Conservation (phyloP, 371 early-diverging fungal species). For the Actinomortierella ambigua region DNA sequence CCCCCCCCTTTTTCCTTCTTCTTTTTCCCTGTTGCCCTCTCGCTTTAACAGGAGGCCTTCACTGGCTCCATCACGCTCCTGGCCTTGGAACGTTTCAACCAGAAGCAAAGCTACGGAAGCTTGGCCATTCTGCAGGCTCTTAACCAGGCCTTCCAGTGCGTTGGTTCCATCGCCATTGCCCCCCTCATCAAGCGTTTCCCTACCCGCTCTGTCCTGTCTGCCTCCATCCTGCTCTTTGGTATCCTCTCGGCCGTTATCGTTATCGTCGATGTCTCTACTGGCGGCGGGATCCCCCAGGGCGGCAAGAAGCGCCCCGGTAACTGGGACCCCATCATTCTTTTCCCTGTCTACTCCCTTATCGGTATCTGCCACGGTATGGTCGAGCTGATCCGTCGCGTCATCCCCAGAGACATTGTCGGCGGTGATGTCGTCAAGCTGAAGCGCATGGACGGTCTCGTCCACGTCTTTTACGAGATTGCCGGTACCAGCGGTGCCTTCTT, state of each 20-base stretch:
- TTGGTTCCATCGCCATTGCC: slow-evolving; percentile 54
- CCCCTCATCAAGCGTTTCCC: slow-evolving; percentile 52
- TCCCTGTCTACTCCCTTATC: slow-evolving; percentile 47
- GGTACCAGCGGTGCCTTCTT: slow-evolving; percentile 60
- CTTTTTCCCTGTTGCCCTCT: too few species aligned
- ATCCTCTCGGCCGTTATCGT: slow-evolving; percentile 47
- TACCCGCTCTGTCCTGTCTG: slow-evolving; percentile 46
- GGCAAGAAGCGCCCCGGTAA: slow-evolving; percentile 18
- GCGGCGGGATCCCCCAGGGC: slow-evolving; percentile 39
- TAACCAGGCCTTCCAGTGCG: slow-evolving; percentile 50
- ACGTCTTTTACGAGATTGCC: slow-evolving; percentile 58
- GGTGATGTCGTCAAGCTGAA: slow-evolving; percentile 58
- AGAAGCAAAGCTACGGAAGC: slow-evolving; percentile 8
- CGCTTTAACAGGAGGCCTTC: slow-evolving; percentile 22
- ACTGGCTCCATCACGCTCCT: slow-evolving; percentile 33
- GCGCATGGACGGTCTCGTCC: slow-evolving; percentile 56
- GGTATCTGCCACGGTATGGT: slow-evolving; percentile 57
- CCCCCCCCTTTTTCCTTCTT: too few species aligned
- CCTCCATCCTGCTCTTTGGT: slow-evolving; percentile 48
- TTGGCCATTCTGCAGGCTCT: slow-evolving; percentile 36
- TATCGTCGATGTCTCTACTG: slow-evolving; percentile 56
- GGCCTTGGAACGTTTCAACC: slow-evolving; percentile 32
- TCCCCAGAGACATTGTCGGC: slow-evolving; percentile 61
- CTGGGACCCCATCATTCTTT: slow-evolving; percentile 45
- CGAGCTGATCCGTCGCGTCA: slow-evolving; percentile 60